phyloP scores from a whole-genome alignment of 2,329 filamentous ascomycete species.

The Ascomycota sp. region DNA sequence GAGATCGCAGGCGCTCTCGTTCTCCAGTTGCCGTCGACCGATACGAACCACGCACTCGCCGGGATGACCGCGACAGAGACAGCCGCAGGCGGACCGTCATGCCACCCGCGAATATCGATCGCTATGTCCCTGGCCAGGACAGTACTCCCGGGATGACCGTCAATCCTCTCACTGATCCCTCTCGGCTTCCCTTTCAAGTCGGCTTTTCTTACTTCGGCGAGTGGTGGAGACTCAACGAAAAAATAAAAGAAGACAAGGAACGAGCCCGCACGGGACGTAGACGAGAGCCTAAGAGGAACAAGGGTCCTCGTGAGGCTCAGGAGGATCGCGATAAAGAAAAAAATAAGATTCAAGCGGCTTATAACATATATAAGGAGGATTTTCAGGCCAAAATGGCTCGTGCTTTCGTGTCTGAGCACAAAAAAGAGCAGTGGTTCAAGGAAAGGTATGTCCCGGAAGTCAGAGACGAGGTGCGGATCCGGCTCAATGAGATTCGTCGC shows the following conservation, averaged over 20 bases:
- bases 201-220: conserved; percentile 74
- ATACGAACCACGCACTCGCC: conserved; percentile 50
- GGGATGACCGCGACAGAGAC: conserved; percentile 47
- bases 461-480: conserved; percentile 50
- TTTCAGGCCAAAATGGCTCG: conserved; percentile 64
- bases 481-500: conserved; percentile 62
- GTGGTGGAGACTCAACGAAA: conserved; percentile 70
- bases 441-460: conserved; percentile 82
- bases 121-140: conserved; percentile 63
- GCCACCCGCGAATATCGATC: conserved; percentile 55
- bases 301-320: conserved; percentile 42
- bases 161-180: conserved; percentile 54
- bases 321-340: conserved; percentile 67
- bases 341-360: conserved; percentile 52
- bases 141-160: conserved; percentile 19
- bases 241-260: conserved; percentile 66
- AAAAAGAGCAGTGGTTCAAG: conserved; percentile 93
- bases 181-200: conserved; percentile 57
- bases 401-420: conserved; percentile 77
- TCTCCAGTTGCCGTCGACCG: conserved; percentile 54
- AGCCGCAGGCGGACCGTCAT: conserved; percentile 41
- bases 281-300: conserved; percentile 40
- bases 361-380: conserved; percentile 47
- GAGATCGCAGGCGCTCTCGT: conserved; percentile 43
- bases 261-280: conserved; percentile 47